phyloP scores from a whole-genome alignment of 169 alveolate species.

The Plasmodium fragile region DNA sequence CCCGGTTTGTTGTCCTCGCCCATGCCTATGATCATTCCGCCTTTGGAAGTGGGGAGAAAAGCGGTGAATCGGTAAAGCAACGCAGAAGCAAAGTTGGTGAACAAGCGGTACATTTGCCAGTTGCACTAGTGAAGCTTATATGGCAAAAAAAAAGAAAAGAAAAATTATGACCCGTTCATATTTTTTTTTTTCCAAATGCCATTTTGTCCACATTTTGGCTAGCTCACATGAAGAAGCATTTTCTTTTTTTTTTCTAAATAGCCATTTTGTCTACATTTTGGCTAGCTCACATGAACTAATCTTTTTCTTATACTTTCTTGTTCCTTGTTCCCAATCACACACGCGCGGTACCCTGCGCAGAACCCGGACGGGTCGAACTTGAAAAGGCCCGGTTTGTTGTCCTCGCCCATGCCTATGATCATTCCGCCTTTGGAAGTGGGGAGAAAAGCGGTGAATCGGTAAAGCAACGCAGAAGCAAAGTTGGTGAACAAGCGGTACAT shows the following conservation, averaged over 20 bases:
- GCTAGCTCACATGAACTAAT: slow-evolving; percentile 1
- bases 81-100: background rate
- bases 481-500: background rate
- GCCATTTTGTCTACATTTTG: background rate
- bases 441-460: background rate
- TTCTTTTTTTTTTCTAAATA: slow-evolving; percentile 25
- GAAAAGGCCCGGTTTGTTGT: slow-evolving; percentile 93
- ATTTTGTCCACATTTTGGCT: background rate
- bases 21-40: slow-evolving; percentile 92
- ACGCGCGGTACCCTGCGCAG: slow-evolving; percentile 95
- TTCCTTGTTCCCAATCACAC: slow-evolving; percentile 93
- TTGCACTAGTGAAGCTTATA: background rate
- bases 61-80: background rate
- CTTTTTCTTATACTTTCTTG: slow-evolving; percentile 89
- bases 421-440: slow-evolving; percentile 87
- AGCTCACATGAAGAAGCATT: slow-evolving; percentile 13
- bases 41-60: slow-evolving; percentile 60
- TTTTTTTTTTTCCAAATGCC: slow-evolving; percentile 32
- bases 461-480: background rate
- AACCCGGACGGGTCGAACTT: slow-evolving; percentile 98
- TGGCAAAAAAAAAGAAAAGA: background rate
- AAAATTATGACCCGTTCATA: slow-evolving; percentile 26
- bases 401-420: slow-evolving; percentile 95
- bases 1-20: slow-evolving; percentile 96
- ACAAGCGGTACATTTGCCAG: background rate